Base-by-base conservation (phyloP, 1,284 basidiomycete species). In the Ceratobasidium sp. region DNA sequence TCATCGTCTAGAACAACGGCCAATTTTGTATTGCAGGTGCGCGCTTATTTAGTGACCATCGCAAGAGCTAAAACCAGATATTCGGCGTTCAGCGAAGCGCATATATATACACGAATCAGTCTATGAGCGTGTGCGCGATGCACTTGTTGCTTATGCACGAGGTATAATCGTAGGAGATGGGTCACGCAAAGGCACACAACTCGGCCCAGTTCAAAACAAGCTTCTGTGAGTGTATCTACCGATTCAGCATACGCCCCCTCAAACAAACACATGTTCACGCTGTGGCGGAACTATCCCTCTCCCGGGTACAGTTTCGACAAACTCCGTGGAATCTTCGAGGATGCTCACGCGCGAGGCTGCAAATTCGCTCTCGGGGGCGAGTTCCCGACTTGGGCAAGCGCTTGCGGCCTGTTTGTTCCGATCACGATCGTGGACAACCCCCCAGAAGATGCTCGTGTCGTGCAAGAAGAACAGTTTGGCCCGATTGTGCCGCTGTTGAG, bases 121-220 rank as follows among this genome's bases (percentile, higher is more conserved):
- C 19, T 73, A 73, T 29, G 69, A 73, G 13, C 31, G n/a, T 9
- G 58, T 73, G 22, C 41, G 59, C 16, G 69, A 73, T 37, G 69
- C 58, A 5, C 58, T 73, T 7, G 69, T 73, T 2, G 59, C 43
- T 8, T 73, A 73, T 46, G 69, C 69, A 6, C 41, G 19, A 24
- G 37, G 29, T 24, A 22, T 63, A 1, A 46, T 53, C 24, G 69
- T 73, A 2, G 58, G 58, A 16, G 59, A 63, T 46, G 69, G 69
- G 29, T 43, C 69, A 2, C 13, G 46, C 13, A 58, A 73, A 27
- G 48, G 48, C 34, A 63, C 59, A 29, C 69, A 73, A 19, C 29
- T 73, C 16, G 69, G 69, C 6, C 69, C 69, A 27, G 69, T 73
- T n/a, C 69, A 73, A 22, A 73, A 73, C n/a, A 62, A 72, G 69